Percentiles rank a stretch among this genome's conserved stretches.
Evolutionary conservation across 2,329 filamentous ascomycete genomes (phyloP).

Genomic region (Coccinonectria pachysandricola): DNA sequence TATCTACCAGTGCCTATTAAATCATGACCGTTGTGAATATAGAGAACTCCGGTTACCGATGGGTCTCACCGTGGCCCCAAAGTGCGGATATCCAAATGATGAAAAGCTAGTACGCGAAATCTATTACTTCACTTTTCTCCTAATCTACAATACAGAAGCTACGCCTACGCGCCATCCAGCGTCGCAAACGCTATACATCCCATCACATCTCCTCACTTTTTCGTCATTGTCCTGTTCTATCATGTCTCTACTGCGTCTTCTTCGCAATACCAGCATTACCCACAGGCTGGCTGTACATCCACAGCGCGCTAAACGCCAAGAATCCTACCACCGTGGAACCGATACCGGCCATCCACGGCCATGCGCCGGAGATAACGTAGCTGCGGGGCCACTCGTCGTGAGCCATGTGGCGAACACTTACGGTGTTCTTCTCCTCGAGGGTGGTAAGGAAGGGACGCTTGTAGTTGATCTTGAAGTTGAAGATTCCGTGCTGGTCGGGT

Average conservation of each 20-base stretch:
- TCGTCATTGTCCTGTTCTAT: slow-evolving; percentile 2
- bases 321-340: slow-evolving; percentile 76
- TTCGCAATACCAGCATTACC: slow-evolving; percentile 25
- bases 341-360: slow-evolving; percentile 89
- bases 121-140: too few species aligned
- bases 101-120: too few species aligned
- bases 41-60: too few species aligned
- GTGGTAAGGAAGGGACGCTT: slow-evolving; percentile 85
- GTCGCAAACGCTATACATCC: too few species aligned
- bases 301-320: slow-evolving; percentile 73
- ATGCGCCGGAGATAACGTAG: slow-evolving; percentile 80
- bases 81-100: too few species aligned
- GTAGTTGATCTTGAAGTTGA: slow-evolving; percentile 97
- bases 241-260: slow-evolving; percentile 35
- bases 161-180: too few species aligned
- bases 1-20: too few species aligned
- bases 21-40: too few species aligned
- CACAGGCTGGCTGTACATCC: slow-evolving; percentile 61
- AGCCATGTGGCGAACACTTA: slow-evolving; percentile 91
- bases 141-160: too few species aligned
- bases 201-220: slow-evolving; percentile 8
- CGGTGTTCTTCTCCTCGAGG: slow-evolving; percentile 87
- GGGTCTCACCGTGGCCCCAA: too few species aligned
- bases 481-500: slow-evolving; percentile 97
- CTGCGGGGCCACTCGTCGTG: slow-evolving; percentile 94